Percentiles rank a stretch among this genome's conserved stretches.
phyloP scores from a whole-genome alignment of 768 basidiomycete genomes.

The Suillus subaureus region DNA sequence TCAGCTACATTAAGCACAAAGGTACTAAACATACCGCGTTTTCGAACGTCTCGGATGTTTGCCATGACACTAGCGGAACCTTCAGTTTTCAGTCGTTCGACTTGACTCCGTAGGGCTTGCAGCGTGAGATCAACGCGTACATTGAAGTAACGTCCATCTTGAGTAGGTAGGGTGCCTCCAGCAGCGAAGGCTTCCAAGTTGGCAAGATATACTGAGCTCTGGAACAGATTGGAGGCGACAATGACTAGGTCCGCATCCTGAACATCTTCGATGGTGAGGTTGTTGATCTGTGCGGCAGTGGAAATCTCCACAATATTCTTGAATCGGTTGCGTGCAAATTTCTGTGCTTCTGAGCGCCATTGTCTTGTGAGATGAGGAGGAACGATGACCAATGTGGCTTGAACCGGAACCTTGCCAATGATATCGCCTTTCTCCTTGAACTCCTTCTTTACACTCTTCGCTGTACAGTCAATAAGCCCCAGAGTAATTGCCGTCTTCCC shows the following conservation, averaged over 20 bases:
- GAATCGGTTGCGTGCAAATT: slow-evolving; percentile 61
- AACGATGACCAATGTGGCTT: slow-evolving; percentile 82
- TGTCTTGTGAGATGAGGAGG: slow-evolving; percentile 90
- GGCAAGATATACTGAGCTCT: slow-evolving; percentile 72
- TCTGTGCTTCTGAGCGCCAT: slow-evolving; percentile 84
- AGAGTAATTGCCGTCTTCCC: slow-evolving; percentile 96
- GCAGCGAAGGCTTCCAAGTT: slow-evolving; percentile 74
- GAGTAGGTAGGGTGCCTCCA: slow-evolving; percentile 67
- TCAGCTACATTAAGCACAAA: not conserved
- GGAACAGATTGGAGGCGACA: slow-evolving; percentile 85
- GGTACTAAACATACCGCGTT: slow-evolving; percentile 49
- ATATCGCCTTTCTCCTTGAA: slow-evolving; percentile 50
- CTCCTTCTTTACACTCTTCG: slow-evolving; percentile 57
- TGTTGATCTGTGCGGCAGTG: slow-evolving; percentile 71
- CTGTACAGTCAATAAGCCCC: slow-evolving; percentile 79
- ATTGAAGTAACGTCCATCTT: slow-evolving; percentile 88
- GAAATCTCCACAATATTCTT: slow-evolving; percentile 63
- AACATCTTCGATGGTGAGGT: slow-evolving; percentile 69
- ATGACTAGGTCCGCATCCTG: slow-evolving; percentile 85
- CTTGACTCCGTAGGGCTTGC: slow-evolving; percentile 60
- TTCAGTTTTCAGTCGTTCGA: slow-evolving; percentile 64
- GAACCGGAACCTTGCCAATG: slow-evolving; percentile 70
- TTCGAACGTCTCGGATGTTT: slow-evolving; percentile 63
- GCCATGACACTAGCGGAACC: slow-evolving; percentile 64
- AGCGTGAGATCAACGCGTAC: slow-evolving; percentile 72